Evolutionary conservation across 225 moss, liverwort and hornwort genomes (phyloP).

Genomic region (Rhytidiadelphus loreus): DNA sequence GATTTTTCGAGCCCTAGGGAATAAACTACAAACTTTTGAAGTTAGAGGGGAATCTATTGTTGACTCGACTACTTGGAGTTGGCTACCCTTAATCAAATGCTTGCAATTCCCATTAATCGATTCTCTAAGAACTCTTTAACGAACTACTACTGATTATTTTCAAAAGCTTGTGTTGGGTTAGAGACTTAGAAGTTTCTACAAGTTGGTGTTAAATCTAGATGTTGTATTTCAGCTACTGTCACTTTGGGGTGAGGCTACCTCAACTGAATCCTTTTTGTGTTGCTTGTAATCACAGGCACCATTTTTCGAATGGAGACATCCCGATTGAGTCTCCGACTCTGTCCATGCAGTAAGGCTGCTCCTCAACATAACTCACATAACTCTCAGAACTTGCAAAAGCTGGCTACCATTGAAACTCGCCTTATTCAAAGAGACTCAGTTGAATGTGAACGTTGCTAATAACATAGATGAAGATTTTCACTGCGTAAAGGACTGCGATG

Average conservation of each 20-base stretch:
- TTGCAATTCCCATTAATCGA: not conserved
- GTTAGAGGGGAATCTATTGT: not conserved
- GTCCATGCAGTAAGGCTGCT: not conserved
- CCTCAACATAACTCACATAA: not conserved
- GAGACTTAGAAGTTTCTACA: not conserved
- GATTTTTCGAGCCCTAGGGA: not conserved
- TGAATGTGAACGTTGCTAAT: not conserved
- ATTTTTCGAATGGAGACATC: not conserved
- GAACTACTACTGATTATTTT: not conserved
- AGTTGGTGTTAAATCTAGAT: not conserved
- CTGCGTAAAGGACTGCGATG: not conserved
- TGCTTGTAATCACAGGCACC: not conserved
- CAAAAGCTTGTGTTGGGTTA: not conserved
- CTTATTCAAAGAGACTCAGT: not conserved
- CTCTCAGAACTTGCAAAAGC: not conserved
- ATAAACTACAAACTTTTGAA: not conserved
- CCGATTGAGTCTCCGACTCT: not conserved
- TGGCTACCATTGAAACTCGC: not conserved
- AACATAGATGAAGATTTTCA: not conserved
- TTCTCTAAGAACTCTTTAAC: not conserved
- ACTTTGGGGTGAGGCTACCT: not conserved
- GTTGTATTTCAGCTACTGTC: not conserved
- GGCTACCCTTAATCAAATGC: not conserved
- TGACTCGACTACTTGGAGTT: not conserved
- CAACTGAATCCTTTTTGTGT: not conserved